These are phyloP conservation scores for Hylodesmum podocarpum DNA, from an alignment of 306 rosid species.

Conservation along the genomic window DNA sequence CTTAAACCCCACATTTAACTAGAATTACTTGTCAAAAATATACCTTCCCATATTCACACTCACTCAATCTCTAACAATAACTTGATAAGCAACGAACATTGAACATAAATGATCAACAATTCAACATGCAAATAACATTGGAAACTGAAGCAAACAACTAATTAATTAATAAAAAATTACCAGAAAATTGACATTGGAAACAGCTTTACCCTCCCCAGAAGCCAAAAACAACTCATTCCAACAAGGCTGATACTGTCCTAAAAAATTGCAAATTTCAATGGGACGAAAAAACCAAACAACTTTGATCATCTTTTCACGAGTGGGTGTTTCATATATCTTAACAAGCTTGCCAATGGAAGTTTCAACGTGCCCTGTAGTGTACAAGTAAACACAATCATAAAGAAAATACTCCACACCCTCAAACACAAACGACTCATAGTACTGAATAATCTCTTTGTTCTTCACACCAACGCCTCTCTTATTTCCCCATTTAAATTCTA, in stretches of 20 bases:
- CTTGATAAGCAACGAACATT: not conserved
- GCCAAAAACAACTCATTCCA: conserved; percentile 76
- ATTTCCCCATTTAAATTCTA: conserved; percentile 55
- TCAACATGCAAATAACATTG: not conserved
- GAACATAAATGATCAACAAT: too few species aligned
- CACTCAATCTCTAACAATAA: not conserved
- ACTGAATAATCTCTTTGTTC: not conserved
- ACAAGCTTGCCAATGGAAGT: conserved; percentile 62
- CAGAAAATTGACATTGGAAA: conserved; percentile 44
- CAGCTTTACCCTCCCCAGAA: conserved; percentile 53
- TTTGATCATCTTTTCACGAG: conserved; percentile 35
- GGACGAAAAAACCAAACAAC: conserved; percentile 67
- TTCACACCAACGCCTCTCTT: conserved; percentile 27
- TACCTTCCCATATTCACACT: not conserved
- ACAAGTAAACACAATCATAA: conserved; percentile 49
- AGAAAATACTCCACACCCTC: conserved; percentile 50
- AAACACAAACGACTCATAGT: conserved; percentile 55
- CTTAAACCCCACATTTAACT: not conserved
- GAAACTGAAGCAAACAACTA: not conserved
- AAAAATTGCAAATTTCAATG: conserved; percentile 32
- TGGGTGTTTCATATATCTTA: conserved; percentile 42
- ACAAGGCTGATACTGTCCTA: conserved; percentile 33
- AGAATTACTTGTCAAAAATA: not conserved
- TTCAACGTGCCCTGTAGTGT: conserved; percentile 25
- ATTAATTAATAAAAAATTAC: conserved; percentile 33